phyloP scores from a whole-genome alignment of 2,329 filamentous ascomycete species.

The Pestalotiopsis sp. region DNA sequence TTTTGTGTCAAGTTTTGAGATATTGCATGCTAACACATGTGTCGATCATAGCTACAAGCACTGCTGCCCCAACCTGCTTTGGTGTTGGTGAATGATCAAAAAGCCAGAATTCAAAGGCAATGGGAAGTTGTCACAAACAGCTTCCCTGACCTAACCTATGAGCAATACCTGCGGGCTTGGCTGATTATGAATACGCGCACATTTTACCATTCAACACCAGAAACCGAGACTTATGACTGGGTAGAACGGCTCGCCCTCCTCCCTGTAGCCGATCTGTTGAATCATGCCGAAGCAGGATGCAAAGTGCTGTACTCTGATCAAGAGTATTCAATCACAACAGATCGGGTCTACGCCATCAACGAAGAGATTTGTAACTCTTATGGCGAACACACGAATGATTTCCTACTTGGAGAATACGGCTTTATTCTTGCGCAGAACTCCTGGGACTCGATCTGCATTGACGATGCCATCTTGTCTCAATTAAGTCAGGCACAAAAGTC shows the following conservation, averaged over 20 bases:
- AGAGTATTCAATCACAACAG: constrained; percentile 10
- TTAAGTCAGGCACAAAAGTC: background rate
- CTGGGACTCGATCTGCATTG: constrained; percentile 23
- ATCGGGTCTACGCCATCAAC: background rate
- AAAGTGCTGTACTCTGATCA: constrained; percentile 4
- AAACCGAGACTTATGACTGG: constrained; percentile 28
- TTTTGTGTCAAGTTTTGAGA: background rate
- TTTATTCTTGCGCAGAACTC: constrained; percentile 21
- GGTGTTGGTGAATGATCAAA: background rate
- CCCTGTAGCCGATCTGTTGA: constrained; percentile 15
- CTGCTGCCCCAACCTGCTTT: constrained; percentile 4
- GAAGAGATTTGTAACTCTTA: constrained; percentile 54
- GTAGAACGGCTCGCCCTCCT: constrained; percentile 13
- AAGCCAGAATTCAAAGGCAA: constrained; percentile 27
- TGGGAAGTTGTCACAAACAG: background rate
- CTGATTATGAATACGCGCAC: constrained; percentile 62
- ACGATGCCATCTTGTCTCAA: constrained; percentile 17
- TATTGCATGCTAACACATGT: background rate
- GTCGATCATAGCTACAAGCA: background rate
- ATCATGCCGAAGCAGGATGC: constrained; percentile 13
- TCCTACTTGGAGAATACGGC: constrained; percentile 48
- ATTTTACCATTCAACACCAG: constrained; percentile 57
- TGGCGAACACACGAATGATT: constrained; percentile 55
- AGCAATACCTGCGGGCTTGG: constrained; percentile 57
- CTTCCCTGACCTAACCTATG: constrained; percentile 4